Base-by-base conservation (phyloP, 169 alveolate species). In the Plasmodium cynomolgi region DNA sequence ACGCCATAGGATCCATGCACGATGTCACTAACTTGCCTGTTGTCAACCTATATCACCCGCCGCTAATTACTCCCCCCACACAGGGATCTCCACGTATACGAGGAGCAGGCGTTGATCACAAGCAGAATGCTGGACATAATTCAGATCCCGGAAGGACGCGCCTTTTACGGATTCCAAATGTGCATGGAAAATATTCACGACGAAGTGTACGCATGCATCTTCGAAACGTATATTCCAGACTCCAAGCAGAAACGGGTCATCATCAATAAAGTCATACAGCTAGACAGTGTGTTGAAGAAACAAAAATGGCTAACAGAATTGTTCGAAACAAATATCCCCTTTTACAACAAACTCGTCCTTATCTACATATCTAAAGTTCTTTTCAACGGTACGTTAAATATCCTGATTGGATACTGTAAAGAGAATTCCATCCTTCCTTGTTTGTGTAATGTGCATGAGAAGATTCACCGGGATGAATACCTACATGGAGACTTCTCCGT, bases 131-230 rank as follows among this genome's bases (percentile, higher is more conserved):
- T 97, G 84, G 95, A 97, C 39, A 98, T 98, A 62, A 97, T 97
- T 33, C 97, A 98, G 84, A 95, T 98, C 33, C 99, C 99, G 15
- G 99, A 98, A 88, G 99, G 98, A 13, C 93, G 99, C 86, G 98
- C 98, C 72, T 98, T 97, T 96, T 98, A 98, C 94, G 99, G 99
- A 47, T 98, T 98, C 96, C 98, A 98, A 75, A 96, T 98, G 92
- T 97, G 98, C 74, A 98, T 98, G 98, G 99, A 98, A 95, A 98
- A 98, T 96, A 97, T 98, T 26, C 99, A 98, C 95, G 96, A 97
- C 79, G 99, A 98, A 90, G 96, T 95, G 17, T 93, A 95, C 71
- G 97, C 96, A 73, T 90, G 95, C 93, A 98, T 95, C 92, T 94
- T 94, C 72, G 90, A 79, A 81, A 47, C 93, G 6, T 50, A 95